Base-by-base conservation (phyloP, 2,329 filamentous ascomycete species). In the Dichotomopilus funicola region DNA sequence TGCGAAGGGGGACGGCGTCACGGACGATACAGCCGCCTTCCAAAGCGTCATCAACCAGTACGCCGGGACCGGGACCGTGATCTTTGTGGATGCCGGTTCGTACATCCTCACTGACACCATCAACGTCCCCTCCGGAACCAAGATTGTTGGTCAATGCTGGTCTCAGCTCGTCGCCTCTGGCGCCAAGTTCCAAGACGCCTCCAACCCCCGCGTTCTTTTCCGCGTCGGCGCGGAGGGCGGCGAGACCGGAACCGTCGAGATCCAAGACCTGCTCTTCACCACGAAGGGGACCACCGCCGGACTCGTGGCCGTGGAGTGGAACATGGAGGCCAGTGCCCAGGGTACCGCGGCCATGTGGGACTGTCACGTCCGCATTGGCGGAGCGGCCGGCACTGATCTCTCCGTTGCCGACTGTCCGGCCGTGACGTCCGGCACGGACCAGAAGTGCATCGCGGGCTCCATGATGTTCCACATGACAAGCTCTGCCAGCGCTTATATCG, bases 311-410 rank as follows among this genome's bases (percentile, higher is more conserved):
- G 77, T 89, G 66, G 77, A 89, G 65, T 89, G 85, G 85, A 89
- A 89, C 67, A 72, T 89, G 72, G 31, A 65, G 35, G 71, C 70
- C 7, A 61, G 59, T 0, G 47, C 45, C 5, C 64, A 68, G 38
- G 74, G 73, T 8, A 70, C 72, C 3, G 70, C 68, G 0, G 81
- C 76, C 4, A 74, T 85, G 62, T 83, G 79, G 79, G 87, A 91
- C 65, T 80, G 82, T 10, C 88, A 92, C 70, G 78, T 87, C 68
- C 84, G 88, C 62, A 78, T 92, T 55, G 87, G 87, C 61, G 88
- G 88, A 11, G 81, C 80, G 13, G 78, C 78, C 2, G 87, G 87
- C 41, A 86, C 85, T n/a, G 71, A 83, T 49, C 76, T 90, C 7
- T 81, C 85, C 65, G 77, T 78, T 31, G 75, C 80, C 63, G 79